These are phyloP conservation scores for Sclerotinia trifoliorum DNA, from an alignment of 2,329 filamentous ascomycete genomes.

Conservation along the genomic window DNA sequence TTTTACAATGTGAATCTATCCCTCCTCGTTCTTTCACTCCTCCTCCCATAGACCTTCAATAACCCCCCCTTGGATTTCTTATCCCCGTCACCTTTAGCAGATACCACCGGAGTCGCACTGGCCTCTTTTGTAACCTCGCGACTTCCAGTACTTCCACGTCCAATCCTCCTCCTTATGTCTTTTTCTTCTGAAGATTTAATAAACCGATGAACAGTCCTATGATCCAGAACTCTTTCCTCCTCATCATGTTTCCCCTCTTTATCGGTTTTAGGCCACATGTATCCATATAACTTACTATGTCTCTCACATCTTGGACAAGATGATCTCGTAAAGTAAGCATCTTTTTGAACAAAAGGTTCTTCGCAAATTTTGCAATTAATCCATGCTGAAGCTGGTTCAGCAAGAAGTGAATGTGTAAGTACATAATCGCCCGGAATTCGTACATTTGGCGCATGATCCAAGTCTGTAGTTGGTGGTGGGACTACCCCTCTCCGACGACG, in stretches of 20 bases:
- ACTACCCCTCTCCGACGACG: constrained; percentile 26
- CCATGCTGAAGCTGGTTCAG: constrained; percentile 76
- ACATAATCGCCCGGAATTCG: constrained; percentile 78
- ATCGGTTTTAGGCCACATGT: constrained; percentile 93
- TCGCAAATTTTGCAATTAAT: constrained; percentile 85
- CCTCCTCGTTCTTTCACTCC: neutral
- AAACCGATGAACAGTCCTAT: constrained; percentile 84
- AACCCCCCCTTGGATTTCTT: constrained; percentile 12
- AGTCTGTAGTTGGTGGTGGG: constrained; percentile 28
- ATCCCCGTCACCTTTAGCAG: constrained; percentile 4
- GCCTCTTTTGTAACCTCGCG: constrained; percentile 30
- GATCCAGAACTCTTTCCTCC: constrained; percentile 68
- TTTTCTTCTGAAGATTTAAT: constrained; percentile 67
- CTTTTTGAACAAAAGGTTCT: constrained; percentile 78
- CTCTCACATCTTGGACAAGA: constrained; percentile 91
- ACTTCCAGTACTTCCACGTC: constrained; percentile 30
- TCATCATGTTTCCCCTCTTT: constrained; percentile 71
- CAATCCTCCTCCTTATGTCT: constrained; percentile 29
- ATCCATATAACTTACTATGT: constrained; percentile 94
- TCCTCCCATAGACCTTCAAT: constrained; percentile 1
- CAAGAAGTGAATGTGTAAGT: constrained; percentile 72
- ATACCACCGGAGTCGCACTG: constrained; percentile 22
- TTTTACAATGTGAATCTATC: constrained; percentile 22
- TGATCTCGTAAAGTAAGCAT: constrained; percentile 81
- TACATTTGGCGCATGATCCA: constrained; percentile 34